Evolutionary conservation across 148 eudicot genomes (phyloP).

Genomic region (Silene latifolia): DNA sequence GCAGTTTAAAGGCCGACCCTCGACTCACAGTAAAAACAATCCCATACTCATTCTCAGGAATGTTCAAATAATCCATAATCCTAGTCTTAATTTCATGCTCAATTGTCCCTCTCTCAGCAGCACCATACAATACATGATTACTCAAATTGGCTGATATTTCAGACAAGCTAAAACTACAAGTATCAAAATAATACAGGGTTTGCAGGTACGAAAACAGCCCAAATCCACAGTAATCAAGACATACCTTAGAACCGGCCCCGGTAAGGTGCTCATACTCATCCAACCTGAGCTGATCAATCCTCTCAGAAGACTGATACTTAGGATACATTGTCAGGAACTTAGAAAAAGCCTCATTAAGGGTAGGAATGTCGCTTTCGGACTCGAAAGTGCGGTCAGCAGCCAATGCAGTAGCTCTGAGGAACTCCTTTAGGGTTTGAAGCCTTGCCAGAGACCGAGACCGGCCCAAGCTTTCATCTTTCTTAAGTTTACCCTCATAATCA

Average conservation of each 20-base stretch:
- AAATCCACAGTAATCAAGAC: slow-evolving; percentile 96
- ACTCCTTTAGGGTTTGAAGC: slow-evolving; percentile 71
- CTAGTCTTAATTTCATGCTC: slow-evolving; percentile 83
- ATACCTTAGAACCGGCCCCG: slow-evolving; percentile 65
- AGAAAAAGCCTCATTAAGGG: slow-evolving; percentile 54
- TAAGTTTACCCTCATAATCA: slow-evolving; percentile 45
- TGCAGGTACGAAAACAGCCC: slow-evolving; percentile 92
- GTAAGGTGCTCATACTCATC: slow-evolving; percentile 81
- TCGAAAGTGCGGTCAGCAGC: slow-evolving; percentile 72
- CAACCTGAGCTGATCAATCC: slow-evolving; percentile 77
- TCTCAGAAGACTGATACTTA: slow-evolving; percentile 66
- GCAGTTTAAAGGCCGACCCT: slow-evolving; percentile 89
- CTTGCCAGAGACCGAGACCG: slow-evolving; percentile 80
- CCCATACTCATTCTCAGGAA: slow-evolving; percentile 94
- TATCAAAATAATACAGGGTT: slow-evolving; percentile 73
- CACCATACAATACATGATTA: slow-evolving; percentile 91
- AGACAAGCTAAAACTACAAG: slow-evolving; percentile 81
- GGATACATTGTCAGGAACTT: slow-evolving; percentile 93
- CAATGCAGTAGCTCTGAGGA: slow-evolving; percentile 83
- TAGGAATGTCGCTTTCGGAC: slow-evolving; percentile 60
- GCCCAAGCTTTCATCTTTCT: slow-evolving; percentile 64
- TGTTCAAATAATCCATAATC: slow-evolving; percentile 90
- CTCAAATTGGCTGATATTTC: slow-evolving; percentile 91
- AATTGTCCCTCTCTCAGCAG: slow-evolving; percentile 79
- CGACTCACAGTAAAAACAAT: slow-evolving; percentile 93